Conservation (phyloP, 73 alveolate genomes). For the Uronychia binucleata region DNA sequence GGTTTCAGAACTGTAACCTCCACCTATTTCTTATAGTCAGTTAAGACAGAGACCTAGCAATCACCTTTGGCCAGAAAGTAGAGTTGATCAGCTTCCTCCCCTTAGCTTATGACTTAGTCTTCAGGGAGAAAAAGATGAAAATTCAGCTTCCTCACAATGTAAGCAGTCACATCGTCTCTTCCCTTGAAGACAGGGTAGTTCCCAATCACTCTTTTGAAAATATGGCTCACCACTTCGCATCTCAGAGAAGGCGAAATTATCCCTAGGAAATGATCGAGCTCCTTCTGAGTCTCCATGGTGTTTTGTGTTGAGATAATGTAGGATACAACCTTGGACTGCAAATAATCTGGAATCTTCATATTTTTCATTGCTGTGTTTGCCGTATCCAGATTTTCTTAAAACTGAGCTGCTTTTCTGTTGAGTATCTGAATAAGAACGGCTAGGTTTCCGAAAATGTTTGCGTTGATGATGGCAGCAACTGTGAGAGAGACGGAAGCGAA, state of each 20-base stretch:
- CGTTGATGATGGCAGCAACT: conserved; percentile 63
- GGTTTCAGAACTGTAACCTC: conserved; percentile 70
- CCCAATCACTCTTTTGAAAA: conserved; percentile 17
- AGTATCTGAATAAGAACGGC: conserved; percentile 25
- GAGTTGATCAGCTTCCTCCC: conserved; percentile 41
- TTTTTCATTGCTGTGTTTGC: conserved; percentile 62
- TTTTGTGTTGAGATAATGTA: conserved; percentile 34
- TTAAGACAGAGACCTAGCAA: conserved; percentile 44
- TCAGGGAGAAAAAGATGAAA: conserved; percentile 41
- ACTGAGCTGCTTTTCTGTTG: conserved; percentile 32
- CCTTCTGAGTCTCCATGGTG: conserved; percentile 44
- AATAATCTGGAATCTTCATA: conserved; percentile 54
- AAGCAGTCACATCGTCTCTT: conserved; percentile 4
- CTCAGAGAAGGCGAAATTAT: conserved; percentile 67
- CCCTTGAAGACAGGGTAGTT: conserved; percentile 15
- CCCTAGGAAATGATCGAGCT: conserved; percentile 36
- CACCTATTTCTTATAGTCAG: conserved; percentile 37
- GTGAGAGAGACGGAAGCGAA: conserved; percentile 23
- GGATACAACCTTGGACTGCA: conserved; percentile 16
- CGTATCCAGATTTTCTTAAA: conserved; percentile 26
- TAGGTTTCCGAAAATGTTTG: conserved; percentile 61
- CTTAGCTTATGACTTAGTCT: conserved; percentile 49
- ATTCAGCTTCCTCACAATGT: conserved; percentile 6
- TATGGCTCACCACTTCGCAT: conserved; percentile 26
- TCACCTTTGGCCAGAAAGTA: conserved; percentile 73